These are phyloP conservation scores for Aphanomyces invadans DNA, from an alignment of 352 stramenopile genomes.

Conservation along the genomic window DNA sequence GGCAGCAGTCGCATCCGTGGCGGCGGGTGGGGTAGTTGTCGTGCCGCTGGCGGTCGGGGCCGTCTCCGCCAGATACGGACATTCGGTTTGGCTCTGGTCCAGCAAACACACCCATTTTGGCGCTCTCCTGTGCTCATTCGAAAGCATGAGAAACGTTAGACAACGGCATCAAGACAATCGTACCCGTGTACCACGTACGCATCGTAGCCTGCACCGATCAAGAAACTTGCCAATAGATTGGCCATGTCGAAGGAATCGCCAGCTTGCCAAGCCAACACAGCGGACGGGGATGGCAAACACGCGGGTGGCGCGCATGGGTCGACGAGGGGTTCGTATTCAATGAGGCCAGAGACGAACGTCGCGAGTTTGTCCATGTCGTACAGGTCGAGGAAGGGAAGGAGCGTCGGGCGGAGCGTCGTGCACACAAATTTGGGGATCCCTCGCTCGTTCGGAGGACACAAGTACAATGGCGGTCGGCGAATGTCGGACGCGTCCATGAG, in stretches of 20 bases:
- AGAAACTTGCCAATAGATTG: conserved; percentile 81
- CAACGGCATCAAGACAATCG: not conserved
- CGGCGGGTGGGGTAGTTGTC: conserved; percentile 13
- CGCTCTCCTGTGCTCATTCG: no score
- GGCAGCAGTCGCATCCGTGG: conserved; percentile 34
- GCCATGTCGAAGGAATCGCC: conserved; percentile 92
- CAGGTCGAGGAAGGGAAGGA: conserved; percentile 86
- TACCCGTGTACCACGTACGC: conserved; percentile 90
- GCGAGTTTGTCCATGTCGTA: conserved; percentile 85
- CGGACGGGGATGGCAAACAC: conserved; percentile 75
- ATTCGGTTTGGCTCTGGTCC: conserved; percentile 80
- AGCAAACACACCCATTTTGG: conserved; percentile 84
- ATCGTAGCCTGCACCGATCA: conserved; percentile 92
- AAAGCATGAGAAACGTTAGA: no score
- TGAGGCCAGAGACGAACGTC: conserved; percentile 83
- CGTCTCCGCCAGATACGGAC: conserved; percentile 33
- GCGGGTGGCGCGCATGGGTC: conserved; percentile 60
- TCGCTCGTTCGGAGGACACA: conserved; percentile 89
- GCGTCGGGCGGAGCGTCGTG: conserved; percentile 88
- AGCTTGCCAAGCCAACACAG: conserved; percentile 80
- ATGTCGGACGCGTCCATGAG: conserved; percentile 54
- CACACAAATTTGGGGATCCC: conserved; percentile 92
- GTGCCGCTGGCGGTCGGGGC: conserved; percentile 26
- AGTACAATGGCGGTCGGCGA: conserved; percentile 59
- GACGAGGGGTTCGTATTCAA: conserved; percentile 92